Percentiles rank a stretch among this genome's conserved stretches.
phyloP scores from a whole-genome alignment of 306 rosid species.

The Castanopsis chinensis region DNA sequence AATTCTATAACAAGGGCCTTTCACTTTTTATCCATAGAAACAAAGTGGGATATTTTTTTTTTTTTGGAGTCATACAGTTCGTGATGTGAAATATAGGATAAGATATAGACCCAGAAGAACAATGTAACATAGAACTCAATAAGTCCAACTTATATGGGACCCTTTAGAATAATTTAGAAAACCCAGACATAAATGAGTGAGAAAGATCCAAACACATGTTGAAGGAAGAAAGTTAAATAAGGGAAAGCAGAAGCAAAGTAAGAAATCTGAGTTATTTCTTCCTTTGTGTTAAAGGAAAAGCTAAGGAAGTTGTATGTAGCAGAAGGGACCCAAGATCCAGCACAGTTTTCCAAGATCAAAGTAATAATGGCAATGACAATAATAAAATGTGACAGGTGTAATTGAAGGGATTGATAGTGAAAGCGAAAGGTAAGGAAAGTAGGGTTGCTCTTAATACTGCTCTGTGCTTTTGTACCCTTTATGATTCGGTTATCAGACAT shows the following conservation, averaged over 20 bases:
- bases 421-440: conserved; percentile 35
- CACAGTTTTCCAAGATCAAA: conserved; percentile 63
- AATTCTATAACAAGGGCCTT: conserved; percentile 25
- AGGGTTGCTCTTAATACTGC: conserved; percentile 39
- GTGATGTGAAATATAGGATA: neutral
- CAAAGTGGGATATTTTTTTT: neutral
- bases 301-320: conserved; percentile 41
- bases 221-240: conserved; percentile 14
- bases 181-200: conserved; percentile 29
- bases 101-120: conserved; percentile 11
- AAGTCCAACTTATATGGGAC: conserved; percentile 18
- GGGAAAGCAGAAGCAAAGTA: conserved; percentile 37
- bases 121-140: conserved; percentile 14
- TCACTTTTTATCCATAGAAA: conserved; percentile 16
- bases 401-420: conserved; percentile 46
- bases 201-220: conserved; percentile 35
- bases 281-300: conserved; percentile 49
- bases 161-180: conserved; percentile 24
- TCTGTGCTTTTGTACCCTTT: conserved; percentile 24
- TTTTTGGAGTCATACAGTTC: neutral
- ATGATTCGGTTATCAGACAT: conserved; percentile 14
- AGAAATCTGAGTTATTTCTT: conserved; percentile 30
- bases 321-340: conserved; percentile 27
- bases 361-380: conserved; percentile 59
- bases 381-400: conserved; percentile 39